Percentiles rank a stretch among this genome's conserved stretches.
Evolutionary conservation across 257 asterid species (phyloP).

Genomic region (Buddleja alternifolia): DNA sequence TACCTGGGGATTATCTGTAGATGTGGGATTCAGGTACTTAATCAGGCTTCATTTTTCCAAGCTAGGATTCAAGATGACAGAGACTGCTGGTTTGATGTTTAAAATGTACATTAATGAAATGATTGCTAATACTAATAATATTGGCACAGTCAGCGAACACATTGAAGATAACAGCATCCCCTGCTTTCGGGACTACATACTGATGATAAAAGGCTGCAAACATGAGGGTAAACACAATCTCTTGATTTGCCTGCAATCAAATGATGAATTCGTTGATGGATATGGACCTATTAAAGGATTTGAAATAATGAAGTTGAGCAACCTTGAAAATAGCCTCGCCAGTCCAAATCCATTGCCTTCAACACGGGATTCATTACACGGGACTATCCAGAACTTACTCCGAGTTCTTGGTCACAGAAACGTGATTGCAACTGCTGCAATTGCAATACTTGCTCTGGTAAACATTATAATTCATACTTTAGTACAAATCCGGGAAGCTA

Average conservation of each 20-base stretch:
- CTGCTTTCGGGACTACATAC: slow-evolving; percentile 38
- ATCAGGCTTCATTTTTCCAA: slow-evolving; percentile 44
- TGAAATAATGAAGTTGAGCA: slow-evolving; percentile 46
- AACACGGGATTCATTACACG: not conserved
- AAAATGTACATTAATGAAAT: slow-evolving; percentile 34
- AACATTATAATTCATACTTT: slow-evolving; percentile 29
- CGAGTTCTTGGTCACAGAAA: slow-evolving; percentile 13
- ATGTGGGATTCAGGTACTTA: slow-evolving; percentile 46
- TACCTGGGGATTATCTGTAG: slow-evolving; percentile 38
- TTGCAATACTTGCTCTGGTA: slow-evolving; percentile 26
- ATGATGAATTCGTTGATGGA: slow-evolving; percentile 5
- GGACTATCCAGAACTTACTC: not conserved
- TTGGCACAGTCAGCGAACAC: slow-evolving; percentile 33
- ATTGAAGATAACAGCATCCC: slow-evolving; percentile 27
- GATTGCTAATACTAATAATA: slow-evolving; percentile 26
- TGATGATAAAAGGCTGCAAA: slow-evolving; percentile 41
- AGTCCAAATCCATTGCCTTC: slow-evolving; percentile 23
- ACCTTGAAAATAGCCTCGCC: slow-evolving; percentile 26
- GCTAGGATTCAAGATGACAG: slow-evolving; percentile 16
- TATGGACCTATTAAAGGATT: slow-evolving; percentile 36
- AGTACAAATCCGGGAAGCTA: slow-evolving; percentile 33
- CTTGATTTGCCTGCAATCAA: slow-evolving; percentile 33
- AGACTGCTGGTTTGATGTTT: slow-evolving; percentile 27
- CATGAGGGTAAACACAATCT: slow-evolving; percentile 32
- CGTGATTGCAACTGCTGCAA: slow-evolving; percentile 32